These are phyloP conservation scores for Schoenoplectus tabernaemontani DNA, from an alignment of 202 grass and related monocot species.

Conservation along the genomic window DNA sequence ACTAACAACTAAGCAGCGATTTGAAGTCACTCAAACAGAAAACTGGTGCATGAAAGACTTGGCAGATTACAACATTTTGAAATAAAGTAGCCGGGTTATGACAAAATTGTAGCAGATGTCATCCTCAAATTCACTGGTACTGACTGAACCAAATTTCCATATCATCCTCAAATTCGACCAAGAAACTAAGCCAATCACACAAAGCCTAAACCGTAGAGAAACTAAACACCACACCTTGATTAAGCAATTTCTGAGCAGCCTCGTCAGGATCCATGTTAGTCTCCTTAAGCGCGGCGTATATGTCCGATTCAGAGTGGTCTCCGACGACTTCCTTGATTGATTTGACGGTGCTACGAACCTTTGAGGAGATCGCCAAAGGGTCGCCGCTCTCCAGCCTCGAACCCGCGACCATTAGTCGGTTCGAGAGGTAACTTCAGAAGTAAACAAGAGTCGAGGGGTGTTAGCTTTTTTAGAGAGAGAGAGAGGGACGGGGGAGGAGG, in stretches of 20 bases:
- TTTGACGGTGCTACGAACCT: slow-evolving; percentile 40
- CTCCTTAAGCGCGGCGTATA: slow-evolving; percentile 60
- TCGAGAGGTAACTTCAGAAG: not conserved
- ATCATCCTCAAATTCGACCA: not conserved
- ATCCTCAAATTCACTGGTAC: not conserved
- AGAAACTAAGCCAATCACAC: slow-evolving; percentile 20
- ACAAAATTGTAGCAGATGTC: not conserved
- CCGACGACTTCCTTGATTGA: slow-evolving; percentile 86
- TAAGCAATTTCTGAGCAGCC: slow-evolving; percentile 81
- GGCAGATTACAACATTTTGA: not conserved
- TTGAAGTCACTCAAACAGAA: not conserved
- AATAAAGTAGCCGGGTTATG: not conserved
- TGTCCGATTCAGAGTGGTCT: slow-evolving; percentile 82
- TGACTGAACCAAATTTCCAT: not conserved
- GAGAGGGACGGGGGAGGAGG: not conserved
- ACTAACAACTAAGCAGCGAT: not conserved
- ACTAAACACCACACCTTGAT: slow-evolving; percentile 42
- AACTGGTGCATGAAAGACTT: not conserved
- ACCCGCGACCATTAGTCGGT: slow-evolving; percentile 20
- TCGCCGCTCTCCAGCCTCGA: slow-evolving; percentile 19
- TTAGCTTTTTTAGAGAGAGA: not conserved
- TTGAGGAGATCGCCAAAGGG: slow-evolving; percentile 29
- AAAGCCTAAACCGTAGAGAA: not conserved
- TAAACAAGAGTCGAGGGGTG: not conserved
- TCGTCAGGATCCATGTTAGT: slow-evolving; percentile 93